These are phyloP conservation scores for Colletotrichum theobromicola DNA, from an alignment of 2,329 filamentous ascomycete genomes.

Conservation along the genomic window DNA sequence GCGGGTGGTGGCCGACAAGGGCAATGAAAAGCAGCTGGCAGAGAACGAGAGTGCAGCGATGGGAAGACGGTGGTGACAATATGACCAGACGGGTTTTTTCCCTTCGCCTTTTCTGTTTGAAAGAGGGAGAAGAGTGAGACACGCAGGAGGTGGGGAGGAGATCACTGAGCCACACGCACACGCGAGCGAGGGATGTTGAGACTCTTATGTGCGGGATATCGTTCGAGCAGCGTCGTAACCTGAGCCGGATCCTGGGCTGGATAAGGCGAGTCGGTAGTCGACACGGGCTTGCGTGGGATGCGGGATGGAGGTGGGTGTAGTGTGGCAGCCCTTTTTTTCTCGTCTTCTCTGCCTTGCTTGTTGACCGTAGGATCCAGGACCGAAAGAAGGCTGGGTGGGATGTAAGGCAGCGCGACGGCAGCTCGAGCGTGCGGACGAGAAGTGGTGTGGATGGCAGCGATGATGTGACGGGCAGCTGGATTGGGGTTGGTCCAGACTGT, in stretches of 20 bases:
- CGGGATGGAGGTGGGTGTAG: slow-evolving; percentile 15
- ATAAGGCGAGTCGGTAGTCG: slow-evolving; percentile 15
- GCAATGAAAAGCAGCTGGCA: neutral
- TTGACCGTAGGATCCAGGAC: neutral
- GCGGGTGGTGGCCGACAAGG: neutral
- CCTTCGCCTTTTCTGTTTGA: neutral
- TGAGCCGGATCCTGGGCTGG: neutral
- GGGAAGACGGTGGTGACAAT: neutral
- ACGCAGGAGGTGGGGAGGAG: neutral
- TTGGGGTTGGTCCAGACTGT: slow-evolving; percentile 1
- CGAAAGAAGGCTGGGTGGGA: slow-evolving; percentile 15
- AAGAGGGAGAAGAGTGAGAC: slow-evolving; percentile 15
- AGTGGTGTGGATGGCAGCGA: slow-evolving; percentile 14
- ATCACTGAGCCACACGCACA: neutral
- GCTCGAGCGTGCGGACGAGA: neutral
- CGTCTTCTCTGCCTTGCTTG: neutral
- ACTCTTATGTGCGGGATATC: slow-evolving; percentile 14
- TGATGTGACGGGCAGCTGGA: slow-evolving; percentile 22
- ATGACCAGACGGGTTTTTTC: neutral
- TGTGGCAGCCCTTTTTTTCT: slow-evolving; percentile 3
- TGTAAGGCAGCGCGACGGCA: neutral
- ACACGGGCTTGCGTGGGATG: slow-evolving; percentile 1
- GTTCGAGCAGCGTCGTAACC: slow-evolving; percentile 8
- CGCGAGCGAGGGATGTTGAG: slow-evolving; percentile 17
- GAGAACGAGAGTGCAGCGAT: neutral